Conservation (phyloP, 2,329 filamentous ascomycete genomes). For the Exophiala lecanii-corni region DNA sequence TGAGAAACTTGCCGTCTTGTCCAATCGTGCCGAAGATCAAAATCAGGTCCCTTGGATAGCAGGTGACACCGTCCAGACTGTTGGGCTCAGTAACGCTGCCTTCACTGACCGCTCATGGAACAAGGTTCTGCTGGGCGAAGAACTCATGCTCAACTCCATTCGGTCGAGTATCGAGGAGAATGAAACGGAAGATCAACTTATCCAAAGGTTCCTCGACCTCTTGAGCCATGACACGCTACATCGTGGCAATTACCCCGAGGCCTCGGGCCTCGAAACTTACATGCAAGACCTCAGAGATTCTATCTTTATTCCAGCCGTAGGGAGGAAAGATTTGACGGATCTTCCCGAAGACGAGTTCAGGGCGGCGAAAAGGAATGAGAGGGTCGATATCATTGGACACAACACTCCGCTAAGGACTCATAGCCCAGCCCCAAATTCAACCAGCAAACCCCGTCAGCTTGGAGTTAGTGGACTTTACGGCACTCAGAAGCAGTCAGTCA, state of each 20-base stretch:
- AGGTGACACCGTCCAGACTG: slow-evolving; percentile 45
- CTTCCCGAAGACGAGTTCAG: slow-evolving; percentile 37
- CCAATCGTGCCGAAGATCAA: slow-evolving; percentile 54
- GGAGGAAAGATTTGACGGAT: slow-evolving; percentile 38
- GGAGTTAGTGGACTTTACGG: slow-evolving; percentile 53
- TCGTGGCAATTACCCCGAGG: slow-evolving; percentile 30
- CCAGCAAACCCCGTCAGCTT: slow-evolving; percentile 25
- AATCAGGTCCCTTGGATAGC: slow-evolving; percentile 51
- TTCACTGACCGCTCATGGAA: slow-evolving; percentile 58
- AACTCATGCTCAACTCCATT: slow-evolving; percentile 48
- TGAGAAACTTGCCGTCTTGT: slow-evolving; percentile 55
- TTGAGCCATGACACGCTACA: slow-evolving; percentile 55
- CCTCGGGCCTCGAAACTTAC: slow-evolving; percentile 51
- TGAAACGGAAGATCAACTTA: slow-evolving; percentile 46
- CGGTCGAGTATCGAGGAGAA: slow-evolving; percentile 38
- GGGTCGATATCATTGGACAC: slow-evolving; percentile 26
- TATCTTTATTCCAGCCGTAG: slow-evolving; percentile 57
- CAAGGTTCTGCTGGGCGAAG: slow-evolving; percentile 57
- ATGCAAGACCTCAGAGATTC: slow-evolving; percentile 54
- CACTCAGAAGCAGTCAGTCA: slow-evolving; percentile 60
- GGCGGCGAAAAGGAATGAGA: slow-evolving; percentile 29
- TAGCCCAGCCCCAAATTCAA: slow-evolving; percentile 6
- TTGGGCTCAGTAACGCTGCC: slow-evolving; percentile 58
- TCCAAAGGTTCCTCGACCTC: slow-evolving; percentile 49
- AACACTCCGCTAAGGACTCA: slow-evolving; percentile 26